Base-by-base conservation (phyloP, 2,329 filamentous ascomycete genomes). In the Keithomyces neogunnii region DNA sequence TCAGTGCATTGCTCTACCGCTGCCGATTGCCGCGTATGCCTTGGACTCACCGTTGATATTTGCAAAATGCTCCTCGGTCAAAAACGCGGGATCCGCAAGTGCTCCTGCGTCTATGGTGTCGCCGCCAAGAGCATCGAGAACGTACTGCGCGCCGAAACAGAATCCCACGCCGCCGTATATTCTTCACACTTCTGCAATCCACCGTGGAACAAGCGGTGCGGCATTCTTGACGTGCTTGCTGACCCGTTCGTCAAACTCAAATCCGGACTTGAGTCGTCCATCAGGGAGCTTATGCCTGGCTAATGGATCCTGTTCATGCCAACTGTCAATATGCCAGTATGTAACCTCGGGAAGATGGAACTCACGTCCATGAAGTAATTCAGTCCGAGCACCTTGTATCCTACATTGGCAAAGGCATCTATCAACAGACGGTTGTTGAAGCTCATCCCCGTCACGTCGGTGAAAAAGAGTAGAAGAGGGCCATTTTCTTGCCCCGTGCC, bases 241-340 rank as follows among this genome's bases (percentile, higher is more conserved):
- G 51, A 71, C 72, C 75, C 74, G 78, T 5, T 71, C 74, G 33
- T 69, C 69, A 28, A 68, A 71, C 58, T 77, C 73, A 51, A 78
- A 78, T 31, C 59, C 64, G 2, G 66, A 63, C 26, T 69, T 61
- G 52, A 49, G 61, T 50, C 26, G 26, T 30, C 32, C 55, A 53
- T 60, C 11, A 7, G 33, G 33, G 6, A 35, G 33, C 29, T 68
- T 60, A 51, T 75, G 67, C 42, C 72, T 73, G 58, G 63, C 70
- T 3, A 75, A 63, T 0, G 72, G 68, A 57, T 75, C 72, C 68
- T 73, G 44, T 19, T 19, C 19, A 19, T 19, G 19, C 19, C 31
- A 30, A 9, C 13, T 19, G 33, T 40, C 51, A 31, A 51, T 47
- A 38, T 35, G 6, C 6, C 26, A 26, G 32, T 43, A 7, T 30